These are phyloP conservation scores for Parietaria judaica DNA, from an alignment of 306 rosid species.

Conservation along the genomic window DNA sequence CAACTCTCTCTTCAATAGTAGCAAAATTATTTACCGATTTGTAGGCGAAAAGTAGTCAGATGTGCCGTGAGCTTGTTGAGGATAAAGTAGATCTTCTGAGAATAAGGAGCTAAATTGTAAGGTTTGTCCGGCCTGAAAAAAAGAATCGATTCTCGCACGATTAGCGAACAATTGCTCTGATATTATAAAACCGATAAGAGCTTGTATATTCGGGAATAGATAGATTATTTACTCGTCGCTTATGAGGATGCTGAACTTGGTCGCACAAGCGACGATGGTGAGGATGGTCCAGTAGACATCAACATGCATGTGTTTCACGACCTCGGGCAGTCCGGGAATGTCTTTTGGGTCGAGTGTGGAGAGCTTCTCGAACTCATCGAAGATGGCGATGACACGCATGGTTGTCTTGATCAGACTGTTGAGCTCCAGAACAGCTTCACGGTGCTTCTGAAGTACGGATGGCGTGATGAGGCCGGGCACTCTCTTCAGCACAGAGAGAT, in stretches of 20 bases:
- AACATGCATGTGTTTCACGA: conserved; percentile 32
- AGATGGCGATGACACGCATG: conserved; percentile 33
- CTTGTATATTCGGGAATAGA: too few relatives aligned
- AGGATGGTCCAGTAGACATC: conserved; percentile 57
- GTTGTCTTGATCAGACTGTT: conserved; percentile 38
- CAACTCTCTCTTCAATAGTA: too few relatives aligned
- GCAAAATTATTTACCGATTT: background rate
- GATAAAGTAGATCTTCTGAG: conserved; percentile 38
- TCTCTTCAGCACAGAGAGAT: conserved; percentile 40
- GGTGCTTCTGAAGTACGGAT: conserved; percentile 21
- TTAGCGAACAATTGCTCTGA: too few relatives aligned
- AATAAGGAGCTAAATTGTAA: conserved; percentile 40
- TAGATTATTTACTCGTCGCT: conserved; percentile 21
- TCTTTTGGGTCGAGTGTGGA: conserved; percentile 25
- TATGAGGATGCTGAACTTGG: conserved; percentile 36
- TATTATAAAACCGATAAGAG: too few relatives aligned
- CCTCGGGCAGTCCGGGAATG: conserved; percentile 31
- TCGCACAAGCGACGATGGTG: conserved; percentile 30
- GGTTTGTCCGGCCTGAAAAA: conserved; percentile 26
- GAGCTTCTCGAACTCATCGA: conserved; percentile 37
- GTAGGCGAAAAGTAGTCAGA: background rate
- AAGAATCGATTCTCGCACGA: too few relatives aligned
- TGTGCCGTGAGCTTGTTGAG: conserved; percentile 7
- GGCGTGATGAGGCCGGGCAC: conserved; percentile 43
- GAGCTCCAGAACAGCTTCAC: conserved; percentile 35